Evolutionary conservation across 257 asterid genomes (phyloP).

Genomic region (Scutellaria barbata): DNA sequence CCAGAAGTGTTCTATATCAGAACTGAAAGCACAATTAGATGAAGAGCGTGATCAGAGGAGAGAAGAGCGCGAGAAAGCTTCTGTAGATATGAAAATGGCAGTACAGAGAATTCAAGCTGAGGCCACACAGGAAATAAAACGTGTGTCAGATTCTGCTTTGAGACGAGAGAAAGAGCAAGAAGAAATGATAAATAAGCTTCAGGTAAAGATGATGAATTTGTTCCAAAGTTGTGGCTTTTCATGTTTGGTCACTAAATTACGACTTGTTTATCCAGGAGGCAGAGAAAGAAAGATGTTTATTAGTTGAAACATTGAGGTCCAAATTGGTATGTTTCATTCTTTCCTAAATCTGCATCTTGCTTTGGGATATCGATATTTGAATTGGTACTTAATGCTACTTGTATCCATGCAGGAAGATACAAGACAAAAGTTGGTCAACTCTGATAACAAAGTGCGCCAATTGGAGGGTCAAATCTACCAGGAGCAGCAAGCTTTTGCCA

Average conservation of each 20-base stretch:
- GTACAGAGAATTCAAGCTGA: conserved; percentile 82
- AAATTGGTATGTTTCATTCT: conserved; percentile 72
- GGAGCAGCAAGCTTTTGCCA: conserved; percentile 75
- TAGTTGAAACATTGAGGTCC: conserved; percentile 82
- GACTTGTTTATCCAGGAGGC: conserved; percentile 63
- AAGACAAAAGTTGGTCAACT: conserved; percentile 80
- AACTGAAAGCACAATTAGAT: conserved; percentile 73
- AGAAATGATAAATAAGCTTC: conserved; percentile 89
- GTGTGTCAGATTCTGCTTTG: conserved; percentile 67
- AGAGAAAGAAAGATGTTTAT: conserved; percentile 78
- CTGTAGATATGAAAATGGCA: conserved; percentile 66
- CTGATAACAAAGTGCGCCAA: conserved; percentile 93
- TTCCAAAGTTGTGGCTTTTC: conserved; percentile 28
- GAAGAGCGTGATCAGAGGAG: conserved; percentile 97
- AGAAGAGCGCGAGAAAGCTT: conserved; percentile 89
- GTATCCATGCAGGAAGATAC: conserved; percentile 74
- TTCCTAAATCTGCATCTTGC: conserved; percentile 29
- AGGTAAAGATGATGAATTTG: conserved; percentile 49
- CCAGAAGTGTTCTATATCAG: conserved; percentile 83
- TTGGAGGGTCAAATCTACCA: conserved; percentile 78
- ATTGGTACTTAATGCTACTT: conserved; percentile 26
- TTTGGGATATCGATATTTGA: conserved; percentile 20
- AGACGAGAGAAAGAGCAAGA: conserved; percentile 91
- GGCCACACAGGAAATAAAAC: conserved; percentile 75
- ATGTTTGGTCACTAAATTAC: conserved; percentile 11